phyloP scores from a whole-genome alignment of 2,329 filamentous ascomycete species.

The Ophiocordyceps robertsii region DNA sequence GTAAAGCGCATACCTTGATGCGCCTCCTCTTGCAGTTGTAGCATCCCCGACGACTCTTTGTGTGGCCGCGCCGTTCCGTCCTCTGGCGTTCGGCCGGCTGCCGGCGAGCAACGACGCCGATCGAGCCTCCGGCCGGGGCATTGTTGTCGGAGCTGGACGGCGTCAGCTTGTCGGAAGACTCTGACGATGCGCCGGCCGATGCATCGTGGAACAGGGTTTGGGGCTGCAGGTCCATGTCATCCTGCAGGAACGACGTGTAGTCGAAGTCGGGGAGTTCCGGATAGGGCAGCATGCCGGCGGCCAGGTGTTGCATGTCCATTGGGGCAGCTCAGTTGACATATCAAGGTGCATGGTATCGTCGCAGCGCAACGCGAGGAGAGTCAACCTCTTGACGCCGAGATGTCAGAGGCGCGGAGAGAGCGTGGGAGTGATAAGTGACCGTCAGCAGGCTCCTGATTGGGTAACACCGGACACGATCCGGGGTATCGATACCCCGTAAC shows the following conservation, averaged over 20 bases:
- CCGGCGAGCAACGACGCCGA: slow-evolving; percentile 5
- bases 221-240: slow-evolving; percentile 7
- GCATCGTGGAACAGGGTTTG: neutral
- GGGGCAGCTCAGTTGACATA: too few relatives aligned
- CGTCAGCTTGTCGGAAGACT: slow-evolving; percentile 16
- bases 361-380: too few relatives aligned
- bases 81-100: slow-evolving; percentile 20
- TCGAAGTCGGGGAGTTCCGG: slow-evolving; percentile 20
- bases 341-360: too few relatives aligned
- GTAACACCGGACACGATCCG: too few relatives aligned
- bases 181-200: slow-evolving; percentile 7
- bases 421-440: too few relatives aligned
- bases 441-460: too few relatives aligned
- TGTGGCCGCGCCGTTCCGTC: slow-evolving; percentile 46
- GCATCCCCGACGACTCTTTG: slow-evolving; percentile 51
- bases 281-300: slow-evolving; percentile 15
- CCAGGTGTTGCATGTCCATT: slow-evolving; percentile 17
- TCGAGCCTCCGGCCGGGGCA: slow-evolving; percentile 9
- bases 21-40: slow-evolving; percentile 54
- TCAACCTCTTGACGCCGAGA: too few relatives aligned
- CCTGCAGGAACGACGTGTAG: slow-evolving; percentile 23
- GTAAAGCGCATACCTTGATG: slow-evolving; percentile 38
- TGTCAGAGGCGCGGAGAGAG: too few relatives aligned
- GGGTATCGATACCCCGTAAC: too few relatives aligned
- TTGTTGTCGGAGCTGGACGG: slow-evolving; percentile 14